Conservation (phyloP, 2,329 filamentous ascomycete genomes). For the Trichophyton rubrum region DNA sequence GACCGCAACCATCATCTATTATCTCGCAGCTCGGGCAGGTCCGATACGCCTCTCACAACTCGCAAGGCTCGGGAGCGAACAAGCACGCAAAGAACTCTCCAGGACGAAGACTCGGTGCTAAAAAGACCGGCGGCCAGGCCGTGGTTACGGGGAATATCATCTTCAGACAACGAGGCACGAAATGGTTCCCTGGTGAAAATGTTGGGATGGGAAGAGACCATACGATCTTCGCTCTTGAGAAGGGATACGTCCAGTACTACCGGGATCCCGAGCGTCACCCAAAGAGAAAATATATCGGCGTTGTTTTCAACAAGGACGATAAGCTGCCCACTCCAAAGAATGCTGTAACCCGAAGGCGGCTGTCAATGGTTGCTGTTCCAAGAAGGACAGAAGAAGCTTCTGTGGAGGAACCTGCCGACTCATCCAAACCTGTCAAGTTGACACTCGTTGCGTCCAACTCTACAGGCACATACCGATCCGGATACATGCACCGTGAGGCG, state of each 20-base stretch:
- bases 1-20: conserved; percentile 18
- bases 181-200: conserved; percentile 93
- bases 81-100: conserved; percentile 52
- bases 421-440: conserved; percentile 4
- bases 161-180: conserved; percentile 88
- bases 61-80: conserved; percentile 53
- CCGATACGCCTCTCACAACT: conserved; percentile 51
- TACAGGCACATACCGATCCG: conserved; percentile 35
- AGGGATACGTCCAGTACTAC: conserved; percentile 96
- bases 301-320: conserved; percentile 73
- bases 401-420: conserved; percentile 12
- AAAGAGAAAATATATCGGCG: conserved; percentile 85
- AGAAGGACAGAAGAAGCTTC: conserved; percentile 16
- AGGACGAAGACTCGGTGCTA: conserved; percentile 84
- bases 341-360: conserved; percentile 57
- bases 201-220: conserved; percentile 90
- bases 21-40: conserved; percentile 35
- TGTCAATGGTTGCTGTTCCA: conserved; percentile 56
- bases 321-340: conserved; percentile 64
- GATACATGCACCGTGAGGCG: conserved; percentile 52
- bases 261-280: conserved; percentile 71
- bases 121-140: conserved; percentile 84
- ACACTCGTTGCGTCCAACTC: conserved; percentile 15
- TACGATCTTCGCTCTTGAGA: conserved; percentile 75
- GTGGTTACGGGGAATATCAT: conserved; percentile 96